Evolutionary conservation across 768 basidiomycete species (phyloP), one percentile per base, ranked within the genome.

Genomic region (Cystofilobasidium macerans): DNA sequence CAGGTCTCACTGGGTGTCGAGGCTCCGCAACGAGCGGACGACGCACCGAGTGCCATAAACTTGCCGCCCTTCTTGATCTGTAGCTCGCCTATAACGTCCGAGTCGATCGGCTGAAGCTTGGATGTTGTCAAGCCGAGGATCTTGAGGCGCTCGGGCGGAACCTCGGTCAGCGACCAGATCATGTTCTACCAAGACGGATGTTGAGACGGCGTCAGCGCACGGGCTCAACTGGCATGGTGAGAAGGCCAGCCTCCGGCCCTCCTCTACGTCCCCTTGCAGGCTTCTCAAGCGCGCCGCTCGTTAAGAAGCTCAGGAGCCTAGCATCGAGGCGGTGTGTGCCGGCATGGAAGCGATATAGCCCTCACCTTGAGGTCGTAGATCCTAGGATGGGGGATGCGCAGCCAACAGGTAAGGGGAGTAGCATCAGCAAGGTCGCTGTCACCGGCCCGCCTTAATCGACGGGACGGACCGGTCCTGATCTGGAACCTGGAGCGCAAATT

Each of bases 131-230:
- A 76, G 0, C 89, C 89, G 35, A 92, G 79, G 63, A 93, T 85
- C 78, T 94, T 93, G 78, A 92, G 89, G 9, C 89, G 80, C 71
- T 87, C 88, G 32, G 84, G 82, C 14, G 89, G 89, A 4, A 94
- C 89, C 62, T 79, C 81, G 5, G 89, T 94, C 60, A 89, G 72
- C 38, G 77, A 79, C 65, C 85, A 81, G 43, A 94, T 78, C 2
- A 80, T 75, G 20, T 79, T 78, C 76, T 54, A 30, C 5, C 3
- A 2, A 7, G 13, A 14, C 28, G 18, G 32, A 5, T 26, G 18
- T 20, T 2, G 28, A 32, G 28, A 30, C 28, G 3, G 14, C 18
- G 51, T 8, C 24, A 51, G 48, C 24, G 6, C 9, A 7, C 30
- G 48, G 30, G 9, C 9, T 48, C n/a, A 6, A 22, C n/a, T n/a